Percentiles rank a stretch among this genome's conserved stretches.
Evolutionary conservation across 768 basidiomycete genomes (phyloP).

Genomic region (Lactarius trivialis): DNA sequence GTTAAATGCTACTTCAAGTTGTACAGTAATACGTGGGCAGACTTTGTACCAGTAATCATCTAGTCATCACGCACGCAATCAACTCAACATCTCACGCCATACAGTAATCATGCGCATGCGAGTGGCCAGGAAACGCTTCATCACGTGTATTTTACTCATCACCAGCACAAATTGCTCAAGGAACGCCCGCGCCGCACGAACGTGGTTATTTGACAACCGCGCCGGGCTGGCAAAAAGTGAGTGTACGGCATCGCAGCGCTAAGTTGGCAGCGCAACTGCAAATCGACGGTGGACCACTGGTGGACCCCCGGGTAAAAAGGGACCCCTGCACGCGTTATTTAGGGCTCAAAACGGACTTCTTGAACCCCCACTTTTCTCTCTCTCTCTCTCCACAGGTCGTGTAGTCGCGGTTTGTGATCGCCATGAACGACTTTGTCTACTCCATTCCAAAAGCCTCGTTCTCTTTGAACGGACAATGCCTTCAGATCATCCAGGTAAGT

Average conservation of each 20-base stretch:
- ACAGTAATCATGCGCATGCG: too few species aligned
- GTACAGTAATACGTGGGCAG: too few species aligned
- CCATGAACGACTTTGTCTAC: constrained; percentile 12
- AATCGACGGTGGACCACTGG: background rate
- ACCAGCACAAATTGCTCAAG: background rate
- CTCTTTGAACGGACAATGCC: constrained; percentile 2
- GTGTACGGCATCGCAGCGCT: background rate
- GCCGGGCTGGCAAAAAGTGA: background rate
- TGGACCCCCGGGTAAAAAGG: too few species aligned
- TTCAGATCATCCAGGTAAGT: constrained; percentile 9
- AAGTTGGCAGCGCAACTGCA: background rate
- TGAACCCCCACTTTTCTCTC: background rate
- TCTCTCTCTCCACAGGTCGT: background rate
- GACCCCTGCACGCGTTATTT: background rate
- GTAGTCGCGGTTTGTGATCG: background rate
- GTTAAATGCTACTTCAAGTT: background rate
- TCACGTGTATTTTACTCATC: background rate
- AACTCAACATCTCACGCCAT: background rate
- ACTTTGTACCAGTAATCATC: too few species aligned
- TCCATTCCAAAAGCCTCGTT: constrained; percentile 4
- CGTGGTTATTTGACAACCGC: background rate
- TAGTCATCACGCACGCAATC: too few species aligned
- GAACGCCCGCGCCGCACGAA: background rate
- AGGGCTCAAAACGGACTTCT: background rate
- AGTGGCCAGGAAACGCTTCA: too few species aligned